Base-by-base conservation (phyloP, 2,329 filamentous ascomycete species). In the Aspergillus carbonarius region DNA sequence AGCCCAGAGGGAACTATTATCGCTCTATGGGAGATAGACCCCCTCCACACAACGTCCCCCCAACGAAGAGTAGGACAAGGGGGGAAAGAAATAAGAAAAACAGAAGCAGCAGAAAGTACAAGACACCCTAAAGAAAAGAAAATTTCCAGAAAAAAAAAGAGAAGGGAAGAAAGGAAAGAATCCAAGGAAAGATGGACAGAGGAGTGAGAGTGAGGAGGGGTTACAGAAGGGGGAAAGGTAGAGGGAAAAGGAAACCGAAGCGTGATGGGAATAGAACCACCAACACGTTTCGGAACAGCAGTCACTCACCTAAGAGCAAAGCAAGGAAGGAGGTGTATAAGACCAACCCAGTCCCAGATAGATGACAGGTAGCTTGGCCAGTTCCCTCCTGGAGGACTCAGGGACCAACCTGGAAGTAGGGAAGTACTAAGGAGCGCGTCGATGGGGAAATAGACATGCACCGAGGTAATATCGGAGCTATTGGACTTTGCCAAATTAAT, bases 331-430 rank as follows among this genome's bases (percentile, higher is more conserved):
- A 18, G 30, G 40, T 47, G 15, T 23, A 50, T 20, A 23, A 23
- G 23, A 23, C 23, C 23, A 23, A 23, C 23, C 23, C 23, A 57
- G 48, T 52, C 27, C 55, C 55, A 49, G 42, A 52, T 57, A 44
- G 55, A 57, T 57, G 55, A 57, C 54, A 54, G 37, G 51, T 53
- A 53, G 37, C 40, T 20, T 40, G 50, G 37, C 27, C 44, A 48
- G 25, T 32, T 32, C 25, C 44, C 25, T 48, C 23, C 23, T 48
- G 44, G 20, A 23, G 18, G 39, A 42, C 39, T 42, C 13, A 13
- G 18, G 39, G 39, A 42, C 39, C 20, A 23, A 20, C 18, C 39
- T 18, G 18, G 39, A 12, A 42, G 20, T 10, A 10, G 23, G 18
- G 7, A 23, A 18, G 4, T 32, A 23, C 39, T 42, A 42, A 32